Base-by-base conservation (phyloP, 2,329 filamentous ascomycete species). In the Beauveria asiatica region DNA sequence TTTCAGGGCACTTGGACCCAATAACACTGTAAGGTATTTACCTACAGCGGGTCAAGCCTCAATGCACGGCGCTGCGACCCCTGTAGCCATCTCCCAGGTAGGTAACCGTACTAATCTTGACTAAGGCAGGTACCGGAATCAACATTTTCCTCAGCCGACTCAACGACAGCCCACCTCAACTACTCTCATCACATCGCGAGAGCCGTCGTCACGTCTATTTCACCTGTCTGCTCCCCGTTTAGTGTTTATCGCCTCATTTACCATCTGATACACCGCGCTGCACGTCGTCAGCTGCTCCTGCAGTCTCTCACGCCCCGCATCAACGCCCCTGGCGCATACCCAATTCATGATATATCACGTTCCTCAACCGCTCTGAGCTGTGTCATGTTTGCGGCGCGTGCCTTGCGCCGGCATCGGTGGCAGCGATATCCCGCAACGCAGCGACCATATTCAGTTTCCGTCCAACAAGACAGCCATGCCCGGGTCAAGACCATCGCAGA, bases 401-500 rank as follows among this genome's bases (percentile, higher is more conserved):
- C 21, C 30, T 11, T 52, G 19, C 53, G 52, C 21, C 23, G 48
- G 16, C 37, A 25, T 23, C 60, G 33, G n/a, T 53, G 60, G 49
- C 41, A 7, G 11, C 30, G 21, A 37, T 17, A 21, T 37, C 21
- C 37, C n/a, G 17, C 27, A 9, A 56, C 30, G 21, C 39, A 27
- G 41, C 69, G 73, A 56, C 41, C 48, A 23, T 74, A 75, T 64
- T 74, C 74, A n/a, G 72, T 70, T 19, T 70, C 67, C 44, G 64
- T 72, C 2, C 65, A 64, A 57, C 64, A 64, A 50, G 63, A 69
- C 53, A 57, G 61, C 65, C 68, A 65, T 49, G 65, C 23, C 46
- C 25, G 72, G 61, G 73, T 79, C 62, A 73, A 67, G 57, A 78
- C 80, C 1, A 69, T 86, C 46, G 80, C 83, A n/a, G 76, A 78